These are phyloP conservation scores for Populus hybrid DNA, from an alignment of 441 rosid species.

Conservation along the genomic window DNA sequence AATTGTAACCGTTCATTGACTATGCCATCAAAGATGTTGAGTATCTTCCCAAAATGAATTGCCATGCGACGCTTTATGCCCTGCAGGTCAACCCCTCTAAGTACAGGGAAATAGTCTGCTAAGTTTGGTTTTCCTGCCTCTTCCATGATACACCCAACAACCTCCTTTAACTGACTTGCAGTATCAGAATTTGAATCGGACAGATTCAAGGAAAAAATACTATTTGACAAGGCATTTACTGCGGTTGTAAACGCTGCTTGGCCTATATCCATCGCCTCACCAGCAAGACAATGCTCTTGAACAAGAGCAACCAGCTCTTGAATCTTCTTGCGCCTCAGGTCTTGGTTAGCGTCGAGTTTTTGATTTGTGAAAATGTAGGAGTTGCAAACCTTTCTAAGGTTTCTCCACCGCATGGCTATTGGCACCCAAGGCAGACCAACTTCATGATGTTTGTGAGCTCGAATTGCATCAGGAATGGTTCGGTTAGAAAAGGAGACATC, in stretches of 20 bases:
- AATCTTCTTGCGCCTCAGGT: conserved; percentile 3
- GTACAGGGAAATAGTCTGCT: conserved; percentile 19
- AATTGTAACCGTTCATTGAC: conserved; percentile 1
- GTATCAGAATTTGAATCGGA: not conserved
- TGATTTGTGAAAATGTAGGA: conserved; percentile 14
- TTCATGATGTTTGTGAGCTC: conserved; percentile 2
- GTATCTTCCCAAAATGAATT: not conserved
- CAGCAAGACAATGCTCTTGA: not conserved
- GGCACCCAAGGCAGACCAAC: conserved; percentile 8
- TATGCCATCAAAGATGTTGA: conserved; percentile 8
- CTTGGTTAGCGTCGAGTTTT: conserved; percentile 12
- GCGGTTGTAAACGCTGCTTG: conserved; percentile 6
- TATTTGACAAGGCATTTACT: conserved; percentile 4
- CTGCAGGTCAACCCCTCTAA: conserved; percentile 9
- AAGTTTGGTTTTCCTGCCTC: conserved; percentile 21
- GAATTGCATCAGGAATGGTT: conserved; percentile 4
- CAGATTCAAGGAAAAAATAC: conserved; percentile 18
- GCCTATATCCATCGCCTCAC: conserved; percentile 11
- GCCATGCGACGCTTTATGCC: conserved; percentile 6
- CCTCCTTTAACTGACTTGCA: conserved; percentile 9
- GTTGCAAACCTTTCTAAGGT: conserved; percentile 19
- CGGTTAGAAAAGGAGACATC: conserved; percentile 16
- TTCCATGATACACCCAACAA: not conserved
- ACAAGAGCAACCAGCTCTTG: conserved; percentile 10
- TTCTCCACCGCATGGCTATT: conserved; percentile 13